phyloP scores from a whole-genome alignment of 78 protist genomes.

The Dictyostelium discoideum region dicty_2.7 NC_007091.3:1709501-1710000 shows the following conservation, averaged over 20 bases:
- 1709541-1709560: conserved; percentile 69
- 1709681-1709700: conserved; percentile 21
- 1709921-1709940: neutral
- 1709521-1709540: conserved; percentile 39
- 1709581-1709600: neutral
- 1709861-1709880: conserved; percentile 58
- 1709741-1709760: neutral
- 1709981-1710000: conserved; percentile 62
- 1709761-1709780: neutral
- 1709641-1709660: neutral
- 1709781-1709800: conserved; percentile 59
- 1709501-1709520: conserved; percentile 77
- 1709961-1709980: conserved; percentile 63
- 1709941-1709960: conserved; percentile 49
- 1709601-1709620: neutral
- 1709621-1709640: neutral
- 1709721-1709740: neutral
- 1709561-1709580: conserved; percentile 47
- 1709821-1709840: conserved; percentile 38
- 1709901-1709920: conserved; percentile 53
- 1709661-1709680: conserved; percentile 19
- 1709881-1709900: conserved; percentile 25
- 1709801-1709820: conserved; percentile 3
- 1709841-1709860: conserved; percentile 8
- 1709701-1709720: neutral